Evolutionary conservation across 2,329 filamentous ascomycete species (phyloP), one percentile per base, ranked within the genome.

Genomic region (Hypoxylon rubiginosum): DNA sequence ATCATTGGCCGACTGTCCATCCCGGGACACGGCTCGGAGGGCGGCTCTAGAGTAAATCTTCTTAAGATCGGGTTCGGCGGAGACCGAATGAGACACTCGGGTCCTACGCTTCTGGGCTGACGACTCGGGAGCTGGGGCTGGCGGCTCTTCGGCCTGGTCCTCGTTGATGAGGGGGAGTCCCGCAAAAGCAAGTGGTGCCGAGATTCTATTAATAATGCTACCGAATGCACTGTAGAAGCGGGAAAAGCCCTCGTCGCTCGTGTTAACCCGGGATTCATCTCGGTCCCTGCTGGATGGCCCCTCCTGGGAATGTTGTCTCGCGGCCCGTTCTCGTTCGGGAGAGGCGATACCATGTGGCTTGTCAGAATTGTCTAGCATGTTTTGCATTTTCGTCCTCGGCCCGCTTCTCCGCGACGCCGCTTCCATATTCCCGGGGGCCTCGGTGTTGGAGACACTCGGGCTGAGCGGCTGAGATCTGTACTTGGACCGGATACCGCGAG

Each of bases 221-320:
- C 94, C 94, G 74, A 97, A 97, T 0, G 93, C 94, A 63, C 87
- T 94, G 80, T 98, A 99, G 80, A 98, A 99, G 58, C 90, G 89
- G 6, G 92, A 88, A 76, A 97, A 99, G 5, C 92, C 91, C 61
- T 95, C 94, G 32, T 97, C 93, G 71, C 79, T 82, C 2, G 74
- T 70, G 2, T 62, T 71, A 8, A 69, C 63, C 63, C 70, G 32
- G 3, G 70, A 28, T 51, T 80, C 77, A n/a, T 61, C 64, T 72
- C 67, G 69, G 52, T 66, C 58, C 68, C 72, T 72, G 63, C 65
- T 61, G 65, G 66, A 75, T 72, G 62, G 66, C 57, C 66, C 76
- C 74, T 68, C 74, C 64, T 59, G 70, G 39, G 59, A 51, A 13
- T 56, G 69, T 45, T 71, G 68, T 24, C 73, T 73, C 53, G 73